A percentile compares a stretch with the other conserved stretches of the same genome.
Conservation (phyloP, 345 rosid genomes). For the Aurinia saxatilis region DNA sequence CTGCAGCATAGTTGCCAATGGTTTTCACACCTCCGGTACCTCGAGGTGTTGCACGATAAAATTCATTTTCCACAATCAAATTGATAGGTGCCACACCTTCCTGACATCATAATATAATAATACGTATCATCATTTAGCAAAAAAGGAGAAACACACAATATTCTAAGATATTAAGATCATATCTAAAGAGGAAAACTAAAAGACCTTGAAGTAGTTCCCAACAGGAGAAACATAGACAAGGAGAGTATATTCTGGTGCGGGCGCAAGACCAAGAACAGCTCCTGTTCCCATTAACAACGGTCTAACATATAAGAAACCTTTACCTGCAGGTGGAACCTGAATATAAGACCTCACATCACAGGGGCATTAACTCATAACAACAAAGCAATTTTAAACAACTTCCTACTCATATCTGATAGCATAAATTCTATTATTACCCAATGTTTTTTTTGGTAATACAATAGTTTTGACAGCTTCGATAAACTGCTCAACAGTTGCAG, state of each 20-base stretch:
- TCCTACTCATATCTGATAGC: neutral
- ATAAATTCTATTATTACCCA: conserved; percentile 49
- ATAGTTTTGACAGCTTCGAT: conserved; percentile 80
- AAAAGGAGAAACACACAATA: neutral
- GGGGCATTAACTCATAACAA: neutral
- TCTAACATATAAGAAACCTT: conserved; percentile 84
- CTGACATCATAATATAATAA: conserved; percentile 30
- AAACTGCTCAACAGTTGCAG: conserved; percentile 79
- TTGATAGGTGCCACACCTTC: conserved; percentile 66
- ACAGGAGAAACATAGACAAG: conserved; percentile 89
- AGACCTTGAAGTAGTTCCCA: conserved; percentile 92
- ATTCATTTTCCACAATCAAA: conserved; percentile 27
- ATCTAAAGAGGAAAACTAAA: neutral
- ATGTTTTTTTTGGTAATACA: conserved; percentile 84
- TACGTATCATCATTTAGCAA: neutral
- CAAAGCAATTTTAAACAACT: neutral
- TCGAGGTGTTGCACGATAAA: conserved; percentile 87
- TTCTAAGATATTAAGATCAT: neutral
- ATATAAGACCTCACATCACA: conserved; percentile 15
- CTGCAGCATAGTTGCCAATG: conserved; percentile 93
- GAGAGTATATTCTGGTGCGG: conserved; percentile 94
- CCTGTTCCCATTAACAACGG: conserved; percentile 97
- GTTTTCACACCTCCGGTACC: conserved; percentile 96
- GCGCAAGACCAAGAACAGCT: conserved; percentile 97
- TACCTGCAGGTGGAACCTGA: conserved; percentile 89